Evolutionary conservation across 78 protist species (phyloP).

Genomic region (Dictyostelium capitatum): DNA sequence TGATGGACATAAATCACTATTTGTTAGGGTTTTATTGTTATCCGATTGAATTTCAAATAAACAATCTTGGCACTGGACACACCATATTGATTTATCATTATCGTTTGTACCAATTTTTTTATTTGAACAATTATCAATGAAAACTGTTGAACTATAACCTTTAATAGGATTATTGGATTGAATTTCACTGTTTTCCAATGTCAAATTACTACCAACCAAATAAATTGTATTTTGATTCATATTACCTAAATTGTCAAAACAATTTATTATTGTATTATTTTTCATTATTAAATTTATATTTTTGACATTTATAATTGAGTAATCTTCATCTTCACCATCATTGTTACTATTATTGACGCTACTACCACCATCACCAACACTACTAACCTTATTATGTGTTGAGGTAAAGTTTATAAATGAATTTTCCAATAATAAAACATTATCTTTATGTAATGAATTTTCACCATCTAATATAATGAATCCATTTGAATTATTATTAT

Average conservation of each 20-base stretch:
- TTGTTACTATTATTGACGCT: no score
- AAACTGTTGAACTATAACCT: neutral
- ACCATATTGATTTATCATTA: neutral
- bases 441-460: neutral
- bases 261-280: neutral
- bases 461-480: neutral
- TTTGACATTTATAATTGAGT: conserved; percentile 16
- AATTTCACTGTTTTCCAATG: neutral
- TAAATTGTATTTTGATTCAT: neutral
- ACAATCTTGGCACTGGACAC: neutral
- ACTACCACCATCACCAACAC: no score
- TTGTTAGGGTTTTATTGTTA: neutral
- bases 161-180: neutral
- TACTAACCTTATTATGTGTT: neutral
- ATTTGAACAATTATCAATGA: neutral
- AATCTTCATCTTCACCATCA: neutral
- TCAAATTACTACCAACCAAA: neutral
- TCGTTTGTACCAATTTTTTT: neutral
- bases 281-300: conserved; percentile 1
- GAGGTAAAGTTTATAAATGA: neutral
- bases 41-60: neutral
- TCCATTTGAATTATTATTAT: neutral
- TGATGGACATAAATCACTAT: neutral
- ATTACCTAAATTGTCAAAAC: neutral
- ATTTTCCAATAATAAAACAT: neutral